These are phyloP conservation scores for Barnettozyma siamensis DNA, from an alignment of 805 yeast genomes.

Conservation along the genomic window DNA sequence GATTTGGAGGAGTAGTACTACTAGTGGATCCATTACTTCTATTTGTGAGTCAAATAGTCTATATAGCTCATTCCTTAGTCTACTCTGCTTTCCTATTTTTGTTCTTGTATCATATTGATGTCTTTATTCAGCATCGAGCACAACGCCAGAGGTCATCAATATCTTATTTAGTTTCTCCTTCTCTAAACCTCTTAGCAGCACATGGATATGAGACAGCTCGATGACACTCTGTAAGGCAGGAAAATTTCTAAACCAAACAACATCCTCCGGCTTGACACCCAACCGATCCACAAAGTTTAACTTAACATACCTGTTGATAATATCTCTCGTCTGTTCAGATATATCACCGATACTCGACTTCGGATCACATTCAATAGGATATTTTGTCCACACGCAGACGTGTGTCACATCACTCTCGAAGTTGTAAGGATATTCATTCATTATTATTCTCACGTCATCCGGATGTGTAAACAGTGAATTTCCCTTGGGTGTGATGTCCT, in stretches of 20 bases:
- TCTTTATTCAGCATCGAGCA: background rate
- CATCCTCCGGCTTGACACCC: slow-evolving; percentile 31
- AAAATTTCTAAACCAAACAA: slow-evolving; percentile 68
- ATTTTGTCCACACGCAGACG: slow-evolving; percentile 63
- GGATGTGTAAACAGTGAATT: slow-evolving; percentile 22
- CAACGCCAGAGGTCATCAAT: slow-evolving; percentile 10
- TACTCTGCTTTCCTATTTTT: too few species aligned
- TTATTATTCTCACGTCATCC: slow-evolving; percentile 34
- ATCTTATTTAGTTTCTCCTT: slow-evolving; percentile 3
- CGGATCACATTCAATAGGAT: slow-evolving; percentile 36
- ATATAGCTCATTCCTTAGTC: too few species aligned
- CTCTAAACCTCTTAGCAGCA: slow-evolving; percentile 35
- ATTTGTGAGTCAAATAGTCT: too few species aligned
- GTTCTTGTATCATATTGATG: too few species aligned
- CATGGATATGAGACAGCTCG: slow-evolving; percentile 66
- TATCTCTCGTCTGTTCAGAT: slow-evolving; percentile 33
- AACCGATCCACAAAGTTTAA: slow-evolving; percentile 33
- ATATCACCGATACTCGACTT: slow-evolving; percentile 44
- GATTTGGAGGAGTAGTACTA: too few species aligned
- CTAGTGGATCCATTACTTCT: too few species aligned
- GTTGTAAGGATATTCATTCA: slow-evolving; percentile 65
- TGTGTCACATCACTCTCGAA: slow-evolving; percentile 48
- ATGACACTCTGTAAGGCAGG: slow-evolving; percentile 62
- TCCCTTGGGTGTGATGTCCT: slow-evolving; percentile 16
- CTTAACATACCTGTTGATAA: slow-evolving; percentile 45